Percentiles rank a stretch among this genome's conserved stretches.
These are phyloP conservation scores for Trichoderma atroviride DNA, from an alignment of 2,329 filamentous ascomycete genomes.

Conservation along the genomic window DNA sequence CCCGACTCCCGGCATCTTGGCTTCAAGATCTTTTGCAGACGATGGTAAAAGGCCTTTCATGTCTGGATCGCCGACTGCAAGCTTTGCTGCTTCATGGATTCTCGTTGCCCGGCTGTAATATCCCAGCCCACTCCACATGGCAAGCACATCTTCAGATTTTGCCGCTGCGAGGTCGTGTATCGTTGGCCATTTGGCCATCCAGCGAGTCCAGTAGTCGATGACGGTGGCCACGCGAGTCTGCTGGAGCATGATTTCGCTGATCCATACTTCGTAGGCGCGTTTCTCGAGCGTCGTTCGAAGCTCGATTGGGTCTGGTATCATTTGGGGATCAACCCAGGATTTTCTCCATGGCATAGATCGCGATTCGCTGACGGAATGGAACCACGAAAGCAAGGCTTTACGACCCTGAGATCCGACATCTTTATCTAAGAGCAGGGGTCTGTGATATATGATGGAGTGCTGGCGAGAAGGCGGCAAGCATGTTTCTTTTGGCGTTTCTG, in stretches of 20 bases:
- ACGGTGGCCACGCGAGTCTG: slow-evolving; percentile 66
- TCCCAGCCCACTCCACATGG: slow-evolving; percentile 62
- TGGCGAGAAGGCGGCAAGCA: slow-evolving; percentile 29
- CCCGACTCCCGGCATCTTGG: slow-evolving; percentile 61
- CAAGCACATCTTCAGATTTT: slow-evolving; percentile 57
- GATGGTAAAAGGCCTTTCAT: slow-evolving; percentile 55
- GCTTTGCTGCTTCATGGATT: slow-evolving; percentile 59
- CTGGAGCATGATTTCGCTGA: slow-evolving; percentile 69
- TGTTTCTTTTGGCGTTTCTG: slow-evolving; percentile 10
- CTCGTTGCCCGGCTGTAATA: slow-evolving; percentile 67
- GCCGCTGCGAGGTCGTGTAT: slow-evolving; percentile 59
- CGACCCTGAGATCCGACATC: slow-evolving; percentile 39
- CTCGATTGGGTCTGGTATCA: slow-evolving; percentile 35
- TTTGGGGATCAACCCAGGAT: slow-evolving; percentile 53
- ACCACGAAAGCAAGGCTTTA: slow-evolving; percentile 53
- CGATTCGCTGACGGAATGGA: slow-evolving; percentile 48
- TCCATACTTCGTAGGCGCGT: slow-evolving; percentile 67
- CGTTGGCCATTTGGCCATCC: slow-evolving; percentile 64
- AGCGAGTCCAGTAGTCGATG: slow-evolving; percentile 64
- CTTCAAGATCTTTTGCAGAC: slow-evolving; percentile 49
- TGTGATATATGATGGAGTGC: slow-evolving; percentile 47
- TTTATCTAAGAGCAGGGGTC: slow-evolving; percentile 51
- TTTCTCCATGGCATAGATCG: slow-evolving; percentile 65
- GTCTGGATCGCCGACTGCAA: slow-evolving; percentile 47
- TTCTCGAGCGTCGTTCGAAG: slow-evolving; percentile 50